Percentiles rank a stretch among this genome's conserved stretches.
Evolutionary conservation across 1,139 yeast species (phyloP).

Genomic region (Saccharomycopsis crataegensis): DNA sequence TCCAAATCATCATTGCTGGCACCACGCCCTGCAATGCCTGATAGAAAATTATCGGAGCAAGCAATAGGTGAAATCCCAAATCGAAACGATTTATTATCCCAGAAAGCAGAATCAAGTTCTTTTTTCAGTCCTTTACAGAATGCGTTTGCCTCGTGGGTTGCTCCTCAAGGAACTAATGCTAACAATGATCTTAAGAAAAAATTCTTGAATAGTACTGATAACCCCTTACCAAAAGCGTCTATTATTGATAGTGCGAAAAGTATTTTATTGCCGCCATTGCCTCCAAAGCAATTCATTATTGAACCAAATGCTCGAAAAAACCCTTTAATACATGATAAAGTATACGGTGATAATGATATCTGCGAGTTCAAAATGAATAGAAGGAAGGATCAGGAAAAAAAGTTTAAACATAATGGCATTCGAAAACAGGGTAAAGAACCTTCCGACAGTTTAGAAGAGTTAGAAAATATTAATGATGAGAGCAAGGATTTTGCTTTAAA

Average conservation of each 20-base stretch:
- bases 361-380: conserved; percentile 18
- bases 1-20: not conserved
- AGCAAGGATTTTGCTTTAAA: conserved; percentile 1
- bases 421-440: not conserved
- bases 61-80: conserved; percentile 6
- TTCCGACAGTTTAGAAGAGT: not conserved
- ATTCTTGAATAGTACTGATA: conserved; percentile 20
- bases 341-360: conserved; percentile 54
- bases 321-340: conserved; percentile 72
- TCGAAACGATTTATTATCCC: too few species aligned
- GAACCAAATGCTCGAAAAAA: conserved; percentile 49
- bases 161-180: conserved; percentile 15
- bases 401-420: not conserved
- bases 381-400: not conserved
- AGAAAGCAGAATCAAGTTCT: not conserved
- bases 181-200: not conserved
- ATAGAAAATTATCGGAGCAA: too few species aligned
- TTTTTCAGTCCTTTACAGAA: conserved; percentile 20
- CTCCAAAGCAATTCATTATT: conserved; percentile 59
- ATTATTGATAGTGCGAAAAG: conserved; percentile 52
- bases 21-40: not conserved
- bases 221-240: conserved; percentile 39
- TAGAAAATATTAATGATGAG: not conserved
- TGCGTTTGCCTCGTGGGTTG: conserved; percentile 19
- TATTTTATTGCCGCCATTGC: conserved; percentile 76